phyloP scores from a whole-genome alignment of 352 stramenopile species.

The Phytophthora citricola region DNA sequence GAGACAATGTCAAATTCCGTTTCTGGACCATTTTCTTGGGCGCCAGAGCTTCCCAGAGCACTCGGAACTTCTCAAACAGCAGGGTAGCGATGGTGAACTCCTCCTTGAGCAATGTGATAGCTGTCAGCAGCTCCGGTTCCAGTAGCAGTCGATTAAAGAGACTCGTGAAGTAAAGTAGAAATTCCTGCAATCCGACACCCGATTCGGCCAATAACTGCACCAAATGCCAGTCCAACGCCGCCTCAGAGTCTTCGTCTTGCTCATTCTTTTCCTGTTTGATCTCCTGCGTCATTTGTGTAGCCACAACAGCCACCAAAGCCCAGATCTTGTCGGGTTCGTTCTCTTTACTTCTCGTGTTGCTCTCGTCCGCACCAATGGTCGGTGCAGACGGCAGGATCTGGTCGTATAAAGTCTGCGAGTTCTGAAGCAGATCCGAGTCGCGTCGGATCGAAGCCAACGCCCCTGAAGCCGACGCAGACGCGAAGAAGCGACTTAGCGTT shows the following conservation, averaged over 20 bases:
- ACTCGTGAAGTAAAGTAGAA: conserved; percentile 77
- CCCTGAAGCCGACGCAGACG: conserved; percentile 8
- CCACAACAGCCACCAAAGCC: conserved; percentile 57
- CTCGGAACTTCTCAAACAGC: conserved; percentile 81
- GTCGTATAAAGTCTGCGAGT: conserved; percentile 48
- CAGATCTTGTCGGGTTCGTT: conserved; percentile 43
- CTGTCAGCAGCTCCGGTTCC: conserved; percentile 69
- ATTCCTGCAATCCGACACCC: conserved; percentile 64
- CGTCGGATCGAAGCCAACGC: conserved; percentile 32
- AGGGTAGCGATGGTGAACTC: conserved; percentile 79
- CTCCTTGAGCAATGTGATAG: conserved; percentile 81
- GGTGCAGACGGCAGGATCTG: conserved; percentile 41
- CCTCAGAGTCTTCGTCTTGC: neutral
- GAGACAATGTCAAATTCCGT: neutral
- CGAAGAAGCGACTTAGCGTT: conserved; percentile 40
- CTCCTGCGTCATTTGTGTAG: conserved; percentile 50
- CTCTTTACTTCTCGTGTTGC: conserved; percentile 29
- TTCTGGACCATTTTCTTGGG: conserved; percentile 16
- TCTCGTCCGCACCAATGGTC: conserved; percentile 20
- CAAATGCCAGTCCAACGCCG: conserved; percentile 36
- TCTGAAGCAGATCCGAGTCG: conserved; percentile 36
- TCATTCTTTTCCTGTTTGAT: conserved; percentile 37
- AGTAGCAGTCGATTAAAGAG: conserved; percentile 85
- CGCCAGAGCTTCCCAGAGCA: conserved; percentile 61
- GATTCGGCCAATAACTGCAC: conserved; percentile 53